Percentiles rank a stretch among this genome's conserved stretches.
Evolutionary conservation across 2,329 filamentous ascomycete species (phyloP).

Genomic region (Mollisia scopiformis): DNA sequence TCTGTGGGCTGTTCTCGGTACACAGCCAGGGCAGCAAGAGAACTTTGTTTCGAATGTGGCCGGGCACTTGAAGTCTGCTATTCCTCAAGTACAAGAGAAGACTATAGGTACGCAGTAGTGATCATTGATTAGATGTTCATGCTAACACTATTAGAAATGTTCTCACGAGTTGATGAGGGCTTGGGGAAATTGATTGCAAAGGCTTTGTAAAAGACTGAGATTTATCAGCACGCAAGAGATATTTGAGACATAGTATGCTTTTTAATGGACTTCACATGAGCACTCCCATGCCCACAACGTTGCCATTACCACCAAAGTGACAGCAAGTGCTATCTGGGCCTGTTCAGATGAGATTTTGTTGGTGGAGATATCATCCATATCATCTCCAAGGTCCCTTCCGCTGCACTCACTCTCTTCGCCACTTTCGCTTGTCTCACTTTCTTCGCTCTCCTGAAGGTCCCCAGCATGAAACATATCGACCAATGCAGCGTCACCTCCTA

Average conservation of each 20-base stretch:
- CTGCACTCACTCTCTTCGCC: background rate
- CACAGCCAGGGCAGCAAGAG: slow-evolving; percentile 58
- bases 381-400: background rate
- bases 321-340: background rate
- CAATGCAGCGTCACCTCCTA: background rate
- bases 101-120: slow-evolving; percentile 54
- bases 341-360: background rate
- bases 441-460: background rate
- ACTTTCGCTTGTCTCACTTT: background rate
- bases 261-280: too few species aligned
- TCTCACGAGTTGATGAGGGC: slow-evolving; percentile 53
- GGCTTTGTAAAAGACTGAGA: slow-evolving; percentile 25
- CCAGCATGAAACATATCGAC: background rate
- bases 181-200: slow-evolving; percentile 55
- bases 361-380: too few species aligned
- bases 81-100: slow-evolving; percentile 40
- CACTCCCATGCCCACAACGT: background rate
- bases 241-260: too few species aligned
- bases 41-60: slow-evolving; percentile 63
- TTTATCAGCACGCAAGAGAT: too few species aligned
- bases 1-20: slow-evolving; percentile 41
- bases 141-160: slow-evolving; percentile 48
- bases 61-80: slow-evolving; percentile 56
- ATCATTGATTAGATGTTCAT: background rate
- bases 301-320: background rate